A percentile compares a stretch with the other conserved stretches of the same genome.
phyloP scores from a whole-genome alignment of 352 stramenopile genomes.

The Stramenopiles sp. region DNA sequence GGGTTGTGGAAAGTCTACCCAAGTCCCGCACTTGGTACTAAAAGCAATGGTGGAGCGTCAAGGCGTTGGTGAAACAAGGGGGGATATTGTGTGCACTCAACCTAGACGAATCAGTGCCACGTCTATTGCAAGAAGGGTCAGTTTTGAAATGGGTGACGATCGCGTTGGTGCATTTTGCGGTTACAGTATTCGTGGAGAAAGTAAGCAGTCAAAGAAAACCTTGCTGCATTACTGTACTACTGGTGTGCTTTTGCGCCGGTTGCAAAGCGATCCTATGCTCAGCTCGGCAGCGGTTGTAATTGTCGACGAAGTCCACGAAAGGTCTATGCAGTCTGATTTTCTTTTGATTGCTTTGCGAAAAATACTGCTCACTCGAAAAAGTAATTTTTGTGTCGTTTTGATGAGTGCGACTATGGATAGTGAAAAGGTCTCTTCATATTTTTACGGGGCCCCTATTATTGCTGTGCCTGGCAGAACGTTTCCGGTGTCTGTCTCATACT shows the following conservation, averaged over 20 bases:
- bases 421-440: slow-evolving; percentile 73
- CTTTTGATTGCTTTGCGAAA: slow-evolving; percentile 79
- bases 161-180: slow-evolving; percentile 35
- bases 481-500: slow-evolving; percentile 23
- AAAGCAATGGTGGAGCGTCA: slow-evolving; percentile 39
- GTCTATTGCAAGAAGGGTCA: slow-evolving; percentile 57
- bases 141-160: slow-evolving; percentile 43
- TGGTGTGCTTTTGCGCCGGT: slow-evolving; percentile 42
- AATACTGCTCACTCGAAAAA: slow-evolving; percentile 46
- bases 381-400: slow-evolving; percentile 65
- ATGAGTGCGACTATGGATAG: slow-evolving; percentile 89
- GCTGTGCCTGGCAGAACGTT: slow-evolving; percentile 22
- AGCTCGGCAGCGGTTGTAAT: slow-evolving; percentile 59
- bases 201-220: slow-evolving; percentile 44
- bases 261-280: slow-evolving; percentile 45
- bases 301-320: slow-evolving; percentile 86
- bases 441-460: slow-evolving; percentile 47
- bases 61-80: slow-evolving; percentile 36
- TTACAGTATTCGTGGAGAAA: slow-evolving; percentile 75
- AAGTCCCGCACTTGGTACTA: slow-evolving; percentile 75
- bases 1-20: slow-evolving; percentile 74
- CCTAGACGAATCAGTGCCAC: slow-evolving; percentile 71
- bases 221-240: slow-evolving; percentile 94
- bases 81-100: slow-evolving; percentile 65
- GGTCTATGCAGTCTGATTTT: slow-evolving; percentile 83